Conservation (phyloP, 1,284 basidiomycete species). For the Naganishia sp. region DNA sequence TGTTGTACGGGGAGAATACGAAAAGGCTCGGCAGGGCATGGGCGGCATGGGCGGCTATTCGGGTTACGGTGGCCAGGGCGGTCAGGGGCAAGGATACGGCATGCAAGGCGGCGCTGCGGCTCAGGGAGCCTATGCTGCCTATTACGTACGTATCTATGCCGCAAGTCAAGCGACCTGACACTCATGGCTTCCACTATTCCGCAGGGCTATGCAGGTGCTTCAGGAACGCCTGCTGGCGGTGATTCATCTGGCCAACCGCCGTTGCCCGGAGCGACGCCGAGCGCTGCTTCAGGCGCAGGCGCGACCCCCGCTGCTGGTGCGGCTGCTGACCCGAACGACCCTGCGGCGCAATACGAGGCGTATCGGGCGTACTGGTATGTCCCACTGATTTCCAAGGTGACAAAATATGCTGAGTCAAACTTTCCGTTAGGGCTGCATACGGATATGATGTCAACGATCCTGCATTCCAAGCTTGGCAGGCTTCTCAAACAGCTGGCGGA, state of each 20-base stretch:
- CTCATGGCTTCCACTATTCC: slow-evolving; percentile 55
- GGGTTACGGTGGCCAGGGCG: slow-evolving; percentile 60
- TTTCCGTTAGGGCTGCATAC: slow-evolving; percentile 74
- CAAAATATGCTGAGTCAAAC: not conserved
- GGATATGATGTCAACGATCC: slow-evolving; percentile 79
- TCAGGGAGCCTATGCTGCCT: slow-evolving; percentile 39
- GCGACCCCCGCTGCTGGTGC: slow-evolving; percentile 53
- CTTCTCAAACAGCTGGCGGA: slow-evolving; percentile 38
- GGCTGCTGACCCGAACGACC: slow-evolving; percentile 38
- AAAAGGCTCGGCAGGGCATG: slow-evolving; percentile 62
- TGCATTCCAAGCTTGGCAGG: slow-evolving; percentile 54
- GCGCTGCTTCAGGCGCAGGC: slow-evolving; percentile 45
- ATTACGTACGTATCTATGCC: slow-evolving; percentile 37
- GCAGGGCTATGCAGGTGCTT: slow-evolving; percentile 37
- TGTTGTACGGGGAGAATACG: slow-evolving; percentile 80
- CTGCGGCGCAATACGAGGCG: slow-evolving; percentile 52
- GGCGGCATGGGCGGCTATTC: slow-evolving; percentile 61
- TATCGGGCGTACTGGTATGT: slow-evolving; percentile 55
- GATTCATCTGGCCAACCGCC: slow-evolving; percentile 41
- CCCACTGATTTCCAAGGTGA: not conserved
- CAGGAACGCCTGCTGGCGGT: slow-evolving; percentile 59
- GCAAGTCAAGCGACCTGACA: slow-evolving; percentile 30
- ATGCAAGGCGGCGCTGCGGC: slow-evolving; percentile 37
- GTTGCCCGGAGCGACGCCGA: slow-evolving; percentile 37
- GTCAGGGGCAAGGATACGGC: slow-evolving; percentile 61